Conservation (phyloP, 2,329 filamentous ascomycete species). For the Dendryphion nanum region DNA sequence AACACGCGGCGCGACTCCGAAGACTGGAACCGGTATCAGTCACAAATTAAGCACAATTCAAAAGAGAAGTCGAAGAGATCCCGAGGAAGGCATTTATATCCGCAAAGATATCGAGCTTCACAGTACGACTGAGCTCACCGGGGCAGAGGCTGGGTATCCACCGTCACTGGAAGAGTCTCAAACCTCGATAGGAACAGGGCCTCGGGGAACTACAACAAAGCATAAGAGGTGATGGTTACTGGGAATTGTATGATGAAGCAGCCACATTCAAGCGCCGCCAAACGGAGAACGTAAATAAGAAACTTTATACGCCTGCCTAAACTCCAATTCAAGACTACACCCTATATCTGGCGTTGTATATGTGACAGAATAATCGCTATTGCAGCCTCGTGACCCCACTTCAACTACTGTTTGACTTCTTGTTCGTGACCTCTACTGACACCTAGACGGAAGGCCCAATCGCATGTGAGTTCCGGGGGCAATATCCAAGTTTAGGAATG, state of each 20-base stretch:
- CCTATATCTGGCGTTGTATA: too few relatives aligned
- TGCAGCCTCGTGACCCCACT: too few relatives aligned
- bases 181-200: background rate
- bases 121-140: slow-evolving; percentile 14
- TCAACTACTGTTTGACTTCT: too few relatives aligned
- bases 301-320: slow-evolving; percentile 2
- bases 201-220: slow-evolving; percentile 1
- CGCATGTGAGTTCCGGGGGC: too few relatives aligned
- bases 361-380: too few relatives aligned
- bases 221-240: background rate
- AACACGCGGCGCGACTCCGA: background rate
- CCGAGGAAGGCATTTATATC: slow-evolving; percentile 11
- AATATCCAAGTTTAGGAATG: too few relatives aligned
- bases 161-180: slow-evolving; percentile 5
- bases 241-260: background rate
- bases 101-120: slow-evolving; percentile 15
- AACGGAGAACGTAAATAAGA: too few relatives aligned
- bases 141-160: slow-evolving; percentile 3
- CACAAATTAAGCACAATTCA: slow-evolving; percentile 1
- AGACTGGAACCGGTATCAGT: slow-evolving; percentile 1
- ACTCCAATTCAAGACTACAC: too few relatives aligned
- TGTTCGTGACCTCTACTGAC: too few relatives aligned
- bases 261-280: background rate
- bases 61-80: slow-evolving; percentile 1
- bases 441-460: too few relatives aligned